Base-by-base conservation (phyloP, 345 rosid species). In the Turnera subulata region DNA sequence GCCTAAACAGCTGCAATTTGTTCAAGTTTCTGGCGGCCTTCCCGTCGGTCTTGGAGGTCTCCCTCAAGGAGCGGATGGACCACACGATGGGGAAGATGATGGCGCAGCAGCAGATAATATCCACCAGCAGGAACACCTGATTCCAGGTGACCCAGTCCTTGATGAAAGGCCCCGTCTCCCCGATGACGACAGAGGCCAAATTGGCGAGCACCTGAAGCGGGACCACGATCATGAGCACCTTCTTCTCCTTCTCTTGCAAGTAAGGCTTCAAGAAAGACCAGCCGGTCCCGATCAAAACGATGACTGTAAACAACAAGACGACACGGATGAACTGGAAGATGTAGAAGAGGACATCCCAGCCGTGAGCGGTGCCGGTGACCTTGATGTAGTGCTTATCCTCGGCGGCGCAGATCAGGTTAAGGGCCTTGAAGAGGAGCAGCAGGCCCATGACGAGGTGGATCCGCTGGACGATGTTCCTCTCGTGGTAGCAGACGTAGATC, bases 261-360 rank as follows among this genome's bases (percentile, higher is more conserved):
- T 87, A 93, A 0, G 99, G 97, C 67, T 93, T 93, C 68, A 90
- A 65, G 65, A 93, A 89, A 12, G 99, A 93, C 99, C 97, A 93
- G 5, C 99, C 99, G 2, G 99, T 93, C 2, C 97, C 99, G 53
- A 93, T 80, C 85, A 90, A 80, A 51, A 93, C 83, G 55, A 93
- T 93, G 33, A 93, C 97, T 0, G 96, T 93, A 58, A 90, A 93
- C 38, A 93, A 81, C 53, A 93, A 67, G 22, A 93, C 95, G 2
- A 84, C 96, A 1, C 97, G 82, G 23, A 93, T 80, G 58, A 84
- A 90, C 52, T 88, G 97, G 74, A 90, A 93, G 38, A 90, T 83
- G 73, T 93, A 93, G 50, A 87, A 90, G 65, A 88, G 66, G 13
- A 89, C 79, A 56, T 93, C 97, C 99, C 99, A 89, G 0, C 97